These are phyloP conservation scores for Solanum verrucosum DNA, from an alignment of 257 asterid species.

Conservation along the genomic window DNA sequence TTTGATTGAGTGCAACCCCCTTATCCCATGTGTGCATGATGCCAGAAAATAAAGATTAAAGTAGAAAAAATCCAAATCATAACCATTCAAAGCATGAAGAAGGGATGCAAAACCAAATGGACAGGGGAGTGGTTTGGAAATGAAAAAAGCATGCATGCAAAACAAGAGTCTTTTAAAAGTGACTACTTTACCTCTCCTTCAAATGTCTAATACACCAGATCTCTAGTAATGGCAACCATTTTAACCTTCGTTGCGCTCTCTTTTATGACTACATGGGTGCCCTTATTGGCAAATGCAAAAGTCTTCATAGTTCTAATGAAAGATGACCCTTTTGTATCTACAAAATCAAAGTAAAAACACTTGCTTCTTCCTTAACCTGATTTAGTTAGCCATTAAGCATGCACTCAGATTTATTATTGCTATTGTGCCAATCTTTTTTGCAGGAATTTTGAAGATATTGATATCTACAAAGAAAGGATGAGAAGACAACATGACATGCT, in stretches of 20 bases:
- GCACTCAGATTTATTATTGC: not conserved
- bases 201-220: not conserved
- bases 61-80: not conserved
- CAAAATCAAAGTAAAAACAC: not conserved
- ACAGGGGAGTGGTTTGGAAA: slow-evolving; percentile 13
- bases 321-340: slow-evolving; percentile 25
- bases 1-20: not conserved
- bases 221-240: slow-evolving; percentile 17
- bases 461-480: slow-evolving; percentile 8
- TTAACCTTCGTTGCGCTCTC: slow-evolving; percentile 9
- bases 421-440: not conserved
- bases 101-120: slow-evolving; percentile 7
- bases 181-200: not conserved
- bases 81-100: not conserved
- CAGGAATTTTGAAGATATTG: slow-evolving; percentile 9
- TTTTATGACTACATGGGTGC: slow-evolving; percentile 4
- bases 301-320: slow-evolving; percentile 46
- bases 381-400: not conserved
- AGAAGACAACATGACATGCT: slow-evolving; percentile 25
- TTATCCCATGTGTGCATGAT: not conserved
- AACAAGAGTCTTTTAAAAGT: not conserved
- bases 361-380: not conserved
- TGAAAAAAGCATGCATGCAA: slow-evolving; percentile 15
- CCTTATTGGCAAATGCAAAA: slow-evolving; percentile 23
- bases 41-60: not conserved